Evolutionary conservation across 2,329 filamentous ascomycete species (phyloP).

Genomic region (Peltaster fructicola): DNA sequence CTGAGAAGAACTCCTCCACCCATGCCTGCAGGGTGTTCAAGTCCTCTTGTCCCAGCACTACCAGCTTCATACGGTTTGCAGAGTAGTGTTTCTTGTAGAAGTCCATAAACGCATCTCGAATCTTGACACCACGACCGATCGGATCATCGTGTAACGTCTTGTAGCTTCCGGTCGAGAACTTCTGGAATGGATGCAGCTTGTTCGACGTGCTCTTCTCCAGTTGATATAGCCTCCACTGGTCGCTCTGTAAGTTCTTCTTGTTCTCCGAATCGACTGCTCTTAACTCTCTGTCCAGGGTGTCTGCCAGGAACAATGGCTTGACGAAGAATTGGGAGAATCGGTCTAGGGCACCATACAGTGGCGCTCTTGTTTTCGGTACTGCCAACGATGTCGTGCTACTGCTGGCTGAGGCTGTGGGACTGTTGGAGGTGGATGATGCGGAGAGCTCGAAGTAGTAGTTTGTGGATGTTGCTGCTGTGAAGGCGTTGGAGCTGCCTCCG

Average conservation of each 20-base stretch:
- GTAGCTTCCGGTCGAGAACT: conserved; percentile 82
- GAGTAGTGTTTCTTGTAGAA: conserved; percentile 85
- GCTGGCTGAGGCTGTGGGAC: conserved; percentile 23
- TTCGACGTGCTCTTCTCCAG: conserved; percentile 79
- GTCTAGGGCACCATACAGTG: conserved; percentile 67
- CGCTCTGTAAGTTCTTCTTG: conserved; percentile 91
- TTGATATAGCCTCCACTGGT: conserved; percentile 74
- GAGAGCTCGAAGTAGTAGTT: conserved; percentile 97
- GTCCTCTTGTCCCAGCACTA: conserved; percentile 64
- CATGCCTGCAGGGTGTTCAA: conserved; percentile 69
- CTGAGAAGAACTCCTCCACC: conserved; percentile 69
- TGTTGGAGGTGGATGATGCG: conserved; percentile 48
- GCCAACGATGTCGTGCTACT: conserved; percentile 21
- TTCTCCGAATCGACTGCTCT: conserved; percentile 87
- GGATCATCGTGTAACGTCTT: conserved; percentile 72
- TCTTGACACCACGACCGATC: conserved; percentile 61
- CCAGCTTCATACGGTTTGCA: conserved; percentile 83
- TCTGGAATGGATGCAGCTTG: conserved; percentile 70
- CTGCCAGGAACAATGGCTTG: conserved; percentile 67
- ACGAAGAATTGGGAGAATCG: conserved; percentile 92
- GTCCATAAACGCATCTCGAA: conserved; percentile 79
- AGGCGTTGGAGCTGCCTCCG: conserved; percentile 86
- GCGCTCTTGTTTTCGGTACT: conserved; percentile 29
- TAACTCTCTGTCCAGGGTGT: conserved; percentile 71
- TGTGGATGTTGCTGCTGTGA: conserved; percentile 81